Evolutionary conservation across 2,329 filamentous ascomycete genomes (phyloP), one percentile per base, ranked within the genome.

Genomic region (Camillea tinctor): DNA sequence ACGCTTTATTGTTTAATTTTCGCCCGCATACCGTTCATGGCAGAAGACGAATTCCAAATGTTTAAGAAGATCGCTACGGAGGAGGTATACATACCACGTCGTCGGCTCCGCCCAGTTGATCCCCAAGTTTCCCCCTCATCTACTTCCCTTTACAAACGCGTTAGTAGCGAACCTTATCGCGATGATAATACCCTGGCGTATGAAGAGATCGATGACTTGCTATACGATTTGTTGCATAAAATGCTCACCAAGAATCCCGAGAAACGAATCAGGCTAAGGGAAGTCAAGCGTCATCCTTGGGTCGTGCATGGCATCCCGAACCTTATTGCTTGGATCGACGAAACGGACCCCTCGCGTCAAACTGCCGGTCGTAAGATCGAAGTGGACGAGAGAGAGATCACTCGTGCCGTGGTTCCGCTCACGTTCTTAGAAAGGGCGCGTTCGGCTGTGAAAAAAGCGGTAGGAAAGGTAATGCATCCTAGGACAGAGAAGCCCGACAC

Each of bases 1-100:
- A 99, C 95, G 0, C 84, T 99, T 1, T 99, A 97, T 76, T 97
- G 94, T 71, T 88, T 99, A 74, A 88, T 99, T 58, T 99, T 90
- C 73, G 95, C 93, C 15, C 91, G 95, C 56, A 91, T 97, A 49
- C 95, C 95, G 0, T 99, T 98, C 72, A 84, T 96, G 67, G 93
- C 93, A 54, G 89, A 95, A 71, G 93, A 96, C 68, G 92, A 96
- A 69, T 97, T 90, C 73, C 90, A 91, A 62, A 89, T 99, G 79
- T 97, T 97, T 79, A 87, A 88, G 65, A 90, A 90, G 65, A 97
- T 99, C 66, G 93, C 93, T 17, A 95, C 91, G 56, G 90, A 95
- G 64, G 91, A 96, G n/a, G 89, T 95, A 4, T 94, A 94, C 75
- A 92, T 98, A 57, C 93, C 95, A 1, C 85, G 83, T 26, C 87